Evolutionary conservation across 2,329 filamentous ascomycete species (phyloP), one percentile per base, ranked within the genome.

Genomic region (Beauveria scarabaeidicola): DNA sequence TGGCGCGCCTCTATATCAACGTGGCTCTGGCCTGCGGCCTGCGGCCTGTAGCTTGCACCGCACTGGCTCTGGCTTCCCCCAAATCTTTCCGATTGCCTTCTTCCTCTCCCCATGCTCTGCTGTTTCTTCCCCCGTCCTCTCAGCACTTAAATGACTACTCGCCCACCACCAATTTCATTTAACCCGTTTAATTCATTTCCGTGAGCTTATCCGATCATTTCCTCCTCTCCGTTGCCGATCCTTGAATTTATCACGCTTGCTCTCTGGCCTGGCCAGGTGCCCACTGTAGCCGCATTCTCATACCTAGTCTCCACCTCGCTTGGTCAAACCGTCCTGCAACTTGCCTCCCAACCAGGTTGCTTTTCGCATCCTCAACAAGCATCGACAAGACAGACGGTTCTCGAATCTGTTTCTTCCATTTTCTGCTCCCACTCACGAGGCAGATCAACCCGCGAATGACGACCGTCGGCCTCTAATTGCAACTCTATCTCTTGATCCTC

Each of bases 251-350:
- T 55, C 40, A 55, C 41, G 23, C 52, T 58, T 21, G 43, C 36
- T 51, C 46, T 38, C 27, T 38, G n/a, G 29, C 19, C 23, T 25
- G 25, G 41, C 52, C 11, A 55, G 19, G 52, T 40, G 32, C 38
- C 47, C 48, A 38, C 29, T 46, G 40, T 25, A 52, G 56, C 56
- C 48, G 56, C 54, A 57, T 32, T 29, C 56, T 44, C 48, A 19
- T 40, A n/a, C n/a, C n/a, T n/a, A 27, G 47, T 58, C 56, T 50
- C 56, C 56, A 58, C 56, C 56, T 58, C 47, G 56, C 48, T 25
- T 58, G 47, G 56, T 52, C 47, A 52, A 58, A 43, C 48, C 40
- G 25, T 58, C 56, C 48, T 52, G 56, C 56, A 40, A 58, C 47
- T 47, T 43, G 27, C 38, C 27, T 58, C 32, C 27, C 32, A 23